phyloP scores from a whole-genome alignment of 2,329 filamentous ascomycete species.

The Mycogone perniciosa region DNA sequence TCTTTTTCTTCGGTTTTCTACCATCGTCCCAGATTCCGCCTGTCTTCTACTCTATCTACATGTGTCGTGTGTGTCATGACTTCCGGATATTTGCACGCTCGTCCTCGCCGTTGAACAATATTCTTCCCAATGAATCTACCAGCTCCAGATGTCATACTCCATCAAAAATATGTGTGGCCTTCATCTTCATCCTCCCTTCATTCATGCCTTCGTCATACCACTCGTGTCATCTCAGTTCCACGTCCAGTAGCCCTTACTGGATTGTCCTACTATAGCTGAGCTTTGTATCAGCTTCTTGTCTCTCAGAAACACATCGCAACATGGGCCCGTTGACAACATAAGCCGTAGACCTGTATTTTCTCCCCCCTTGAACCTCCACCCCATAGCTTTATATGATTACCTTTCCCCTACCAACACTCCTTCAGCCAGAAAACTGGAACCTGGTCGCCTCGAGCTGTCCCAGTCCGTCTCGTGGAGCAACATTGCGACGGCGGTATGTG shows the following conservation, averaged over 20 bases:
- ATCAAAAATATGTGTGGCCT: conserved; percentile 5
- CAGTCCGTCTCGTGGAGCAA: conserved; percentile 88
- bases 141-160: conserved; percentile 17
- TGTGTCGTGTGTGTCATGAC: too few species aligned
- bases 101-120: not conserved
- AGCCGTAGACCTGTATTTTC: too few species aligned
- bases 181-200: too few species aligned
- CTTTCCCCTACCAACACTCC: conserved; percentile 4
- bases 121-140: not conserved
- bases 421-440: conserved; percentile 65
- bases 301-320: too few species aligned
- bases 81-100: not conserved
- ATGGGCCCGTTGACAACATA: too few species aligned
- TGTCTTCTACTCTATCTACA: not conserved
- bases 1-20: not conserved
- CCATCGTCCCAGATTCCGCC: too few species aligned
- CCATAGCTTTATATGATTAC: not conserved
- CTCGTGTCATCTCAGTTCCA: too few species aligned
- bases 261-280: too few species aligned
- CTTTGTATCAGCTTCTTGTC: too few species aligned
- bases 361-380: too few species aligned
- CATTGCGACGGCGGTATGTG: conserved; percentile 84
- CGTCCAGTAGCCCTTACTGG: too few species aligned
- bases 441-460: conserved; percentile 79
- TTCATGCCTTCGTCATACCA: too few species aligned